Conservation (phyloP, 2,329 filamentous ascomycete genomes). For the Dichotomopilus funicola region DNA sequence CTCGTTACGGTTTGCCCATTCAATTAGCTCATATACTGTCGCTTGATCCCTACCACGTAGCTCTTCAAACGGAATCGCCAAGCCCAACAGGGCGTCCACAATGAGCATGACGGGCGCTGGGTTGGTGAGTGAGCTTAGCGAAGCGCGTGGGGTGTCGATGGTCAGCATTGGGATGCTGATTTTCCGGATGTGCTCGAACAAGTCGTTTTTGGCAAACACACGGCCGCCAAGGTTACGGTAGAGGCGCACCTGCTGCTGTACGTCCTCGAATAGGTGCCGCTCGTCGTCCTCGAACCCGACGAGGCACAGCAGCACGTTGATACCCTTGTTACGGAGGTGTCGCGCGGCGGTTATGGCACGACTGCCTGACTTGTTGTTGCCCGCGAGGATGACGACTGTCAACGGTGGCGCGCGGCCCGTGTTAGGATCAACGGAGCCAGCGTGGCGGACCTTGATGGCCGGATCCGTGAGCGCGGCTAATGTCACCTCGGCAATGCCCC, state of each 20-base stretch:
- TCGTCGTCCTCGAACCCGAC: conserved; percentile 78
- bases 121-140: conserved; percentile 38
- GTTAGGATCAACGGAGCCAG: conserved; percentile 35
- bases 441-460: conserved; percentile 47
- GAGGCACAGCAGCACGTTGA: conserved; percentile 75
- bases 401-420: conserved; percentile 23
- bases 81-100: conserved; percentile 80
- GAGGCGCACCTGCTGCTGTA: conserved; percentile 74
- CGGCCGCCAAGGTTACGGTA: conserved; percentile 78
- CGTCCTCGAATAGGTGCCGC: conserved; percentile 69
- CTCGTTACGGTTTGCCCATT: conserved; percentile 86
- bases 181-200: conserved; percentile 54
- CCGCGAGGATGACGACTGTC: conserved; percentile 70
- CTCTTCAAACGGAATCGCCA: conserved; percentile 84
- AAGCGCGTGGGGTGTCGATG: conserved; percentile 31
- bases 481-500: conserved; percentile 80
- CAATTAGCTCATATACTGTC: conserved; percentile 80
- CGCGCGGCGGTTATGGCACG: conserved; percentile 79
- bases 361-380: conserved; percentile 88
- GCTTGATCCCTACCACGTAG: conserved; percentile 75
- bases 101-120: conserved; percentile 69
- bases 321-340: conserved; percentile 76
- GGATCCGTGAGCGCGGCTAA: conserved; percentile 60
- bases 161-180: conserved; percentile 33
- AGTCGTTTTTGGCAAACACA: conserved; percentile 54